Conservation (phyloP, 2,329 filamentous ascomycete species). For the Ophiostoma sp. region DNA sequence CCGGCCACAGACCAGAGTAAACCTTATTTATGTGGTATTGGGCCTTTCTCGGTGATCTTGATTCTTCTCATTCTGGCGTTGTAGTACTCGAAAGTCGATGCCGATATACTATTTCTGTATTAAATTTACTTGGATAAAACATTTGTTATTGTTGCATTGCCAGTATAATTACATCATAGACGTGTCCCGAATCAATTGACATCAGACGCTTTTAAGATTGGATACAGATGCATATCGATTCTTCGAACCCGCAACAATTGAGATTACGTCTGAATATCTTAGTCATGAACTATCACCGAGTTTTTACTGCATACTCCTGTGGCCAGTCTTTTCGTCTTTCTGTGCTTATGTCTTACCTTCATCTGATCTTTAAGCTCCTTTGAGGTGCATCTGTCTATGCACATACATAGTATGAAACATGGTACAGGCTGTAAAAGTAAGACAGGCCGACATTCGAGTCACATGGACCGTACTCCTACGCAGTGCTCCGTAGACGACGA, state of each 20-base stretch:
- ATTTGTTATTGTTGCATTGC: background rate
- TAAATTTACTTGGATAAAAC: background rate
- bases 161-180: background rate
- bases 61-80: background rate
- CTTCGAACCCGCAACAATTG: no score
- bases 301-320: background rate
- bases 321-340: background rate
- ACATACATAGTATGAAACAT: slow-evolving; percentile 6
- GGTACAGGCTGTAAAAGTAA: background rate
- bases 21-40: background rate
- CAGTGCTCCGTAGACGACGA: background rate
- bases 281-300: background rate
- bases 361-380: background rate
- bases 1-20: background rate
- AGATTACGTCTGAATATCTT: background rate
- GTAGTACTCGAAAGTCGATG: background rate
- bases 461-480: background rate
- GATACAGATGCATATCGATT: no score
- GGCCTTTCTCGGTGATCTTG: background rate
- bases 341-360: background rate
- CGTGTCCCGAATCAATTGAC: background rate
- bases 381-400: background rate
- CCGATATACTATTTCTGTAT: background rate
- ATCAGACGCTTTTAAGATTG: background rate
- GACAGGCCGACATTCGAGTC: background rate